These are phyloP conservation scores for Kingdonia uniflora DNA, from an alignment of 164 flowering plant genomes.

Conservation along the genomic window DNA sequence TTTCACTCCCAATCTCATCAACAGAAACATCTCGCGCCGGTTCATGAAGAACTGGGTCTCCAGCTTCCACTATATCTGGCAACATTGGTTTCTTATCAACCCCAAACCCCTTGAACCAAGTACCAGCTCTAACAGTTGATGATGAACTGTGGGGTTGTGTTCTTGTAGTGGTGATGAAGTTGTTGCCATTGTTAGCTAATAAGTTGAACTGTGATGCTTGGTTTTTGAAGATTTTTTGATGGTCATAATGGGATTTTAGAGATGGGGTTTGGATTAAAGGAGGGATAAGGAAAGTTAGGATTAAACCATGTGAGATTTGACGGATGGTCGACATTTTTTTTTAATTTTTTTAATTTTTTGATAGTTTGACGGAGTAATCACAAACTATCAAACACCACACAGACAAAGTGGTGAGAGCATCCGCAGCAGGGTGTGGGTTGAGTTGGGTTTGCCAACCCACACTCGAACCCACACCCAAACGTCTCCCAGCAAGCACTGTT, in stretches of 20 bases:
- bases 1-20: conserved; percentile 68
- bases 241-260: not conserved
- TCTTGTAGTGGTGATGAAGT: conserved; percentile 9
- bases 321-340: not conserved
- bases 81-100: conserved; percentile 30
- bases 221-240: not conserved
- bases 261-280: not conserved
- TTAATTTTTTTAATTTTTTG: too few relatives aligned
- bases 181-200: conserved; percentile 4
- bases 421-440: too few relatives aligned
- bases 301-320: not conserved
- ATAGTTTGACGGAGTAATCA: too few relatives aligned
- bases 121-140: conserved; percentile 42
- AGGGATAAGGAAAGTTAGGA: not conserved
- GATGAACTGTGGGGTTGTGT: conserved; percentile 21
- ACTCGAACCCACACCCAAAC: too few relatives aligned
- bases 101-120: conserved; percentile 61
- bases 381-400: too few relatives aligned
- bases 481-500: too few relatives aligned
- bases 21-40: conserved; percentile 56
- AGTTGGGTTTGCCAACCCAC: too few relatives aligned
- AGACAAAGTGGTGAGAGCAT: too few relatives aligned
- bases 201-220: not conserved
- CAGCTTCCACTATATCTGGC: conserved; percentile 71
- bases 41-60: conserved; percentile 93